Percentiles rank a stretch among this genome's conserved stretches.
These are phyloP conservation scores for Cutaneotrichosporon dermatis DNA, from an alignment of 1,284 basidiomycete species.

Conservation along the genomic window DNA sequence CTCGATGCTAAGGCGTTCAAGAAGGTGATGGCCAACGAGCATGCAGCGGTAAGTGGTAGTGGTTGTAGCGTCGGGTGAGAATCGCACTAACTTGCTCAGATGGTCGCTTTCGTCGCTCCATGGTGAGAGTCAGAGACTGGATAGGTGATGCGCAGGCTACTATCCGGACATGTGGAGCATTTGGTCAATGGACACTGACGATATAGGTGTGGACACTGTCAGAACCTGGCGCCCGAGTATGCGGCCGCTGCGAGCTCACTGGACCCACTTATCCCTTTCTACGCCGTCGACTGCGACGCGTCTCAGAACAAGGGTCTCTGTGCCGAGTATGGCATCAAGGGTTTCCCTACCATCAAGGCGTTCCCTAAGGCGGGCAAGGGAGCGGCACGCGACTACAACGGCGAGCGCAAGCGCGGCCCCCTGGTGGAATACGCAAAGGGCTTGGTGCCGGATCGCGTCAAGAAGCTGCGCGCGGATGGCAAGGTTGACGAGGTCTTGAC, in stretches of 20 bases:
- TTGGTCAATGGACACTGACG: background rate
- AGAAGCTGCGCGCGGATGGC: slow-evolving; percentile 60
- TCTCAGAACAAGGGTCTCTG: slow-evolving; percentile 75
- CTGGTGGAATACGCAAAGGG: slow-evolving; percentile 73
- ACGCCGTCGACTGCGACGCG: slow-evolving; percentile 88
- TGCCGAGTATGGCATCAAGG: slow-evolving; percentile 76
- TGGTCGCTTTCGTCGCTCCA: slow-evolving; percentile 84
- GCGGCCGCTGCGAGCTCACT: slow-evolving; percentile 74
- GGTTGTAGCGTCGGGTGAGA: background rate
- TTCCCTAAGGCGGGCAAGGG: slow-evolving; percentile 69
- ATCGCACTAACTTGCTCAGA: slow-evolving; percentile 24
- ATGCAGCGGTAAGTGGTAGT: slow-evolving; percentile 45
- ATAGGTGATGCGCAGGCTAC: background rate
- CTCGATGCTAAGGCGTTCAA: slow-evolving; percentile 68
- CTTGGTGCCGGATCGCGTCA: slow-evolving; percentile 64
- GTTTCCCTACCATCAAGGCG: slow-evolving; percentile 88
- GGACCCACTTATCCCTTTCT: slow-evolving; percentile 76
- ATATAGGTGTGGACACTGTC: slow-evolving; percentile 63
- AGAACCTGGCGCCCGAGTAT: slow-evolving; percentile 78
- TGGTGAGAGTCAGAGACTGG: slow-evolving; percentile 57
- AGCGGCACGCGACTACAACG: slow-evolving; percentile 65
- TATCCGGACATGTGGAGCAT: slow-evolving; percentile 4
- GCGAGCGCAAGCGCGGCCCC: slow-evolving; percentile 66
- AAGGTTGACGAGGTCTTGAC: slow-evolving; percentile 32
- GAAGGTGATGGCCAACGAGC: slow-evolving; percentile 72